Base-by-base conservation (phyloP, 1,139 yeast species). In the Geotrichum klebahnii region DNA sequence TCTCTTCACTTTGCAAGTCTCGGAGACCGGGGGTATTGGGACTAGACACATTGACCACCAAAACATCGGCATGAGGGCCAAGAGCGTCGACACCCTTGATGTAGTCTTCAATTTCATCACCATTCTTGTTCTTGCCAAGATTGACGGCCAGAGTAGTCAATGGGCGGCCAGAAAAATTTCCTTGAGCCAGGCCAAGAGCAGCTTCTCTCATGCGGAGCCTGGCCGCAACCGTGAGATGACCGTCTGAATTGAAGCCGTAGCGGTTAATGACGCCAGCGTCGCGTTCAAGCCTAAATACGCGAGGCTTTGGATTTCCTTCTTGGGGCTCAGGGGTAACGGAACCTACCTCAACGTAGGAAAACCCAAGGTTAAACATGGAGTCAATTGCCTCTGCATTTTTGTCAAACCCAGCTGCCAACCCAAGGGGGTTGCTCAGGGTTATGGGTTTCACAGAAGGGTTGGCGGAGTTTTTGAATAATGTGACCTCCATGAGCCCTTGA, bases 21-120 rank as follows among this genome's bases (percentile, higher is more conserved):
- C 97, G 79, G 57, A 90, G 75, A 1, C 97, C 97, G 1, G 97
- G 97, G 1, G 97, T 92, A 65, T 90, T 90, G 54, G 98, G 98
- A 45, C 95, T 85, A 0, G 96, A 88, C n/a, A 90, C 96, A 62
- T 90, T 90, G 57, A 90, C 78, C 35, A 90, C 92, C 53, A 90
- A 72, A 5, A 87, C 90, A 69, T 92, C 97, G 3, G 97, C 96
- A 61, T 77, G 81, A 12, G 82, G 80, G 8, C 95, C 95, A 59
- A 90, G 79, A 50, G 83, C 74, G 54, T 79, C 78, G 35, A 92
- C 95, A 53, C 98, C 98, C 57, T 78, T 76, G 48, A 85, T 79
- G 63, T 88, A 90, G 67, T 92, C 98, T 54, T 80, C 74, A 48
- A 88, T 79, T 65, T 89, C 97, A 62, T 90, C 96, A 49, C 96